phyloP scores from a whole-genome alignment of 805 yeast genomes.

The Nakazawaea pomicola region DNA sequence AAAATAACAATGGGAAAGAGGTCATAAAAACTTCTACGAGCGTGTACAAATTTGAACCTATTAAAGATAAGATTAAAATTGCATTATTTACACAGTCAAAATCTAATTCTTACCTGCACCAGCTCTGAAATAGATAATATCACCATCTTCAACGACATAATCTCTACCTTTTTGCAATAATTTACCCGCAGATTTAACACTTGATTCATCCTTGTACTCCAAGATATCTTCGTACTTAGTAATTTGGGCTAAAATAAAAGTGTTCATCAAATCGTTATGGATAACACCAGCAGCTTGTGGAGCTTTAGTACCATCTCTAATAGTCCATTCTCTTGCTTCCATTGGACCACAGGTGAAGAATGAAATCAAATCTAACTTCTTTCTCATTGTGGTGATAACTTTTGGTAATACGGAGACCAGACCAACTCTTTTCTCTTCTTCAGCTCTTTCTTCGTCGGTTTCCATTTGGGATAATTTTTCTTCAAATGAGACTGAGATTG shows the following conservation, averaged over 20 bases:
- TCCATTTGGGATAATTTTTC: constrained; percentile 87
- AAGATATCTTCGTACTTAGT: constrained; percentile 59
- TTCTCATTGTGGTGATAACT: constrained; percentile 62
- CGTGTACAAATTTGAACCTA: background rate
- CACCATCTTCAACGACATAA: constrained; percentile 81
- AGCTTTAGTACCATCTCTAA: constrained; percentile 69
- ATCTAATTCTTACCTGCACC: constrained; percentile 51
- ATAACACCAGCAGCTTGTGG: constrained; percentile 90
- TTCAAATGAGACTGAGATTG: constrained; percentile 89
- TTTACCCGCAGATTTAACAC: constrained; percentile 53
- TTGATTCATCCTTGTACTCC: constrained; percentile 45
- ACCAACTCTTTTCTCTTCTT: constrained; percentile 30
- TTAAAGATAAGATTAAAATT: background rate
- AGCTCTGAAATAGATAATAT: constrained; percentile 68
- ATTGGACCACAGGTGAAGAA: constrained; percentile 83
- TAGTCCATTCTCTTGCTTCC: constrained; percentile 88
- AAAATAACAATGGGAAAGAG: too few species aligned
- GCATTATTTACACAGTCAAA: background rate
- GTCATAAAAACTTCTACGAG: too few species aligned
- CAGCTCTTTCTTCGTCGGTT: constrained; percentile 44
- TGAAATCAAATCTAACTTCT: constrained; percentile 65
- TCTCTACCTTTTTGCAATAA: constrained; percentile 68
- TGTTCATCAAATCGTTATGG: constrained; percentile 78
- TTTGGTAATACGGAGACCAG: constrained; percentile 52
- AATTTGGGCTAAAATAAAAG: constrained; percentile 76